A percentile compares a stretch with the other conserved stretches of the same genome.
These are phyloP conservation scores for Auxenochlorella pyrenoidosa DNA, from an alignment of 139 green algal species.

Conservation along the genomic window DNA sequence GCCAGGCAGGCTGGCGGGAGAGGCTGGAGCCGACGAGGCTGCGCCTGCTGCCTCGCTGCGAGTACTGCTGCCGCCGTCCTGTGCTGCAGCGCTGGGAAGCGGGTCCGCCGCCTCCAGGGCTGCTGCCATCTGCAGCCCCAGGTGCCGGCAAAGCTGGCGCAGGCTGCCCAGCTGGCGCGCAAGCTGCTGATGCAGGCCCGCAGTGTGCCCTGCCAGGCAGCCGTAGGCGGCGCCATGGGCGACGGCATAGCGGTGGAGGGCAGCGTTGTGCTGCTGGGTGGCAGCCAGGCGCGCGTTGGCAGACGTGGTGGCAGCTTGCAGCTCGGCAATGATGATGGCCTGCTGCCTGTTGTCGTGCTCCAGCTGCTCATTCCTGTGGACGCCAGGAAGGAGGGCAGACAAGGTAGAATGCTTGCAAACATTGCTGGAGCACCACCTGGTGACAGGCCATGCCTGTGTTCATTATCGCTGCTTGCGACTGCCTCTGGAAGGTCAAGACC, in stretches of 20 bases:
- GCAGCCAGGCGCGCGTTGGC: neutral
- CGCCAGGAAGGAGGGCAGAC: neutral
- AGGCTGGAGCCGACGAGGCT: too few relatives aligned
- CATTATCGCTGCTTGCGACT: too few relatives aligned
- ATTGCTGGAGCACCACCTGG: too few relatives aligned
- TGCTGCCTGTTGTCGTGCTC: constrained; percentile 24
- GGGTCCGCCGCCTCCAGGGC: constrained; percentile 3
- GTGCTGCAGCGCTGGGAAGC: neutral
- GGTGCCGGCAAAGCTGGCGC: constrained; percentile 20
- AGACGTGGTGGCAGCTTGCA: neutral
- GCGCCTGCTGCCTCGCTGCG: neutral
- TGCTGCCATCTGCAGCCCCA: neutral
- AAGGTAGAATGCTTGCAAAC: too few relatives aligned
- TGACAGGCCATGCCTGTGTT: too few relatives aligned
- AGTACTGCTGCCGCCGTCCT: neutral
- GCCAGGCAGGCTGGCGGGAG: neutral
- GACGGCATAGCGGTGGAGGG: constrained; percentile 8
- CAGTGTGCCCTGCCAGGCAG: constrained; percentile 15
- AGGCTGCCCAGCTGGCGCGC: neutral
- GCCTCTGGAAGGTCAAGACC: too few relatives aligned
- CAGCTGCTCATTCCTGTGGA: constrained; percentile 25
- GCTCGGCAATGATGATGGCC: constrained; percentile 6
- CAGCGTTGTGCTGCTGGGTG: neutral
- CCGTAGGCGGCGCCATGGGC: constrained; percentile 17
- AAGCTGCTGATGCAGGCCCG: constrained; percentile 13